These are phyloP conservation scores for Globisporangium spinosum DNA, from an alignment of 352 stramenopile species.

Conservation along the genomic window DNA sequence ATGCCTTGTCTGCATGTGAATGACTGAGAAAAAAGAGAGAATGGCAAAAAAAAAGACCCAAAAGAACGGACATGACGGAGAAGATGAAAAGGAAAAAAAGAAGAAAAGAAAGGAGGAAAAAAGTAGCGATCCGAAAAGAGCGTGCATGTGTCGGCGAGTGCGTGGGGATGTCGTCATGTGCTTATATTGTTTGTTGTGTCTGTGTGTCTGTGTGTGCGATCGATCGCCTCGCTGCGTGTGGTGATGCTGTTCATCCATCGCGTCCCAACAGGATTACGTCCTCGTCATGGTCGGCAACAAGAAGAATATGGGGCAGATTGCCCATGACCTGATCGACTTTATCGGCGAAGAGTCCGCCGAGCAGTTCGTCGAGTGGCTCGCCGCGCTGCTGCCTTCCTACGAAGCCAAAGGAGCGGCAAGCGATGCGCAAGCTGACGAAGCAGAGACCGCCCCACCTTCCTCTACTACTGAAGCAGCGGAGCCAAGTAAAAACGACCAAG, in stretches of 20 bases:
- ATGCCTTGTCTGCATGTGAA: slow-evolving; percentile 1
- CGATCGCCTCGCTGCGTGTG: slow-evolving; percentile 10
- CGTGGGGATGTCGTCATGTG: slow-evolving; percentile 19
- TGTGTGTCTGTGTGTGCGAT: slow-evolving; percentile 26
- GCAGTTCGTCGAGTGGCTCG: slow-evolving; percentile 72
- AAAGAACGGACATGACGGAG: slow-evolving; percentile 7
- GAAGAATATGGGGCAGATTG: slow-evolving; percentile 84
- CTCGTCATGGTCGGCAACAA: slow-evolving; percentile 86
- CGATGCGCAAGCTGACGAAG: slow-evolving; percentile 1
- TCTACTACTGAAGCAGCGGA: slow-evolving; percentile 6
- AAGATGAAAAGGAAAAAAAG: slow-evolving; percentile 7
- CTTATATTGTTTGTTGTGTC: slow-evolving; percentile 29
- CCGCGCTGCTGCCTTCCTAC: slow-evolving; percentile 44
- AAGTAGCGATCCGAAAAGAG: slow-evolving; percentile 21
- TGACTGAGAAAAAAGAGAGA: slow-evolving; percentile 7
- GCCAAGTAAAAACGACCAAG: slow-evolving; percentile 14
- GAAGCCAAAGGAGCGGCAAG: slow-evolving; percentile 26
- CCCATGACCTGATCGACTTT: slow-evolving; percentile 78
- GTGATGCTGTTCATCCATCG: slow-evolving; percentile 11
- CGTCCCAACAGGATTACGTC: slow-evolving; percentile 67
- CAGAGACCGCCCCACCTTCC: slow-evolving; percentile 6
- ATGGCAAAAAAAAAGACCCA: slow-evolving; percentile 13
- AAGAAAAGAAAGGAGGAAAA: slow-evolving; percentile 4
- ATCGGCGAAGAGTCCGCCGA: slow-evolving; percentile 76
- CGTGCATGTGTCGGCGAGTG: slow-evolving; percentile 9